These are phyloP conservation scores for Neonectria faginata DNA, from an alignment of 2,329 filamentous ascomycete species.

Conservation along the genomic window DNA sequence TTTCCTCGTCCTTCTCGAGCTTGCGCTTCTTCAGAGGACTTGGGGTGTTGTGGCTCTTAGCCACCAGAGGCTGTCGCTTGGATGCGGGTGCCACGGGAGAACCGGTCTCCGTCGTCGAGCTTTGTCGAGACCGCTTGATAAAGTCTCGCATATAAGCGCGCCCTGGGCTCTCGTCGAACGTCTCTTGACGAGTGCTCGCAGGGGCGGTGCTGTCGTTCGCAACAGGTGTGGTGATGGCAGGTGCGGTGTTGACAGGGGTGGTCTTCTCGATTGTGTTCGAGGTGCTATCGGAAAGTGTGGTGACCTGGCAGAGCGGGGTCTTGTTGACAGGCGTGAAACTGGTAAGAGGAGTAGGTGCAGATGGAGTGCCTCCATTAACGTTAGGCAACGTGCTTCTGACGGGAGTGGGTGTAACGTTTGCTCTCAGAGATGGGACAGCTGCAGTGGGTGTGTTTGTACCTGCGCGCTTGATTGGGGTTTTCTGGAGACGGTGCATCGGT, in stretches of 20 bases:
- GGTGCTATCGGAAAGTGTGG: constrained; percentile 16
- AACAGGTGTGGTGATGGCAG: constrained; percentile 10
- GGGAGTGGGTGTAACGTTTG: background rate
- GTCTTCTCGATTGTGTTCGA: constrained; percentile 7
- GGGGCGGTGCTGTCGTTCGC: constrained; percentile 27
- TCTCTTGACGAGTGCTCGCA: constrained; percentile 21
- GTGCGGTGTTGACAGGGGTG: constrained; percentile 3
- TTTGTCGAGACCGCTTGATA: constrained; percentile 50
- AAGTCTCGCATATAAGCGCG: constrained; percentile 52
- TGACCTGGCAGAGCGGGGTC: constrained; percentile 22
- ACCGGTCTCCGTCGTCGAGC: constrained; percentile 47
- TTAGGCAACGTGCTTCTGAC: background rate
- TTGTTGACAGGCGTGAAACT: constrained; percentile 47
- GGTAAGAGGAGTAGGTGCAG: constrained; percentile 26
- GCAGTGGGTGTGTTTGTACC: constrained; percentile 5
- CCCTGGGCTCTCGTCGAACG: constrained; percentile 49
- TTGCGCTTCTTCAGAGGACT: constrained; percentile 53
- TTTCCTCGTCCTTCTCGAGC: constrained; percentile 39
- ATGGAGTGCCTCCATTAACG: constrained; percentile 7
- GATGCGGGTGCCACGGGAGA: constrained; percentile 45
- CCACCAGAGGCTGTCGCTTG: constrained; percentile 49
- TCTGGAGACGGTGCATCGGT: background rate
- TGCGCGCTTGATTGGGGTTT: constrained; percentile 11
- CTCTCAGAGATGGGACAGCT: background rate
- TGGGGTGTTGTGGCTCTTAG: constrained; percentile 52